Evolutionary conservation across 169 alveolate genomes (phyloP).

Genomic region (Pseudocohnilembus persalinus): DNA sequence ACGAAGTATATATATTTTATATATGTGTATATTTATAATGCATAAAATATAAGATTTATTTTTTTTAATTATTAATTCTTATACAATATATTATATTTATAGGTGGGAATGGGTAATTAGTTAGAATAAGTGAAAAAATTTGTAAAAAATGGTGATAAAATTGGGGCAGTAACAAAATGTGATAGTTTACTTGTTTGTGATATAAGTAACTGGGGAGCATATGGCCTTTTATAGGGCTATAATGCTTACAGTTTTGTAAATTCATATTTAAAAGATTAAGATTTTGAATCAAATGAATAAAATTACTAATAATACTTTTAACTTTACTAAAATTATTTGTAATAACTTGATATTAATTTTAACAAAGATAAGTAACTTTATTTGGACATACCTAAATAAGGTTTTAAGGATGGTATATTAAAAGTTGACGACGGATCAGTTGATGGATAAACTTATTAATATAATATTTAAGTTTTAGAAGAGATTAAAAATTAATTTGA

Average conservation of each 20-base stretch:
- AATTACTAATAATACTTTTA: background rate
- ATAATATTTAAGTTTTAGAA: no score
- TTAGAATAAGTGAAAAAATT: background rate
- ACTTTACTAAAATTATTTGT: no score
- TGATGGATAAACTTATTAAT: no score
- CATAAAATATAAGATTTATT: background rate
- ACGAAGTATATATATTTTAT: background rate
- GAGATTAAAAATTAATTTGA: no score
- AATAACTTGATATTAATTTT: background rate
- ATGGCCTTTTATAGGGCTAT: no score
- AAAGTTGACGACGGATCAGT: no score
- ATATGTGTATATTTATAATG: background rate
- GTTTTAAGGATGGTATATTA: background rate
- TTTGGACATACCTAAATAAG: background rate
- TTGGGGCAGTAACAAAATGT: background rate
- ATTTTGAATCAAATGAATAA: background rate
- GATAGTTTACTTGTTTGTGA: background rate
- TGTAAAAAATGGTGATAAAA: background rate
- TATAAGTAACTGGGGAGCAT: background rate
- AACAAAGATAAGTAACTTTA: background rate
- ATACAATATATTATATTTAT: no score
- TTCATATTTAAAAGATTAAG: background rate
- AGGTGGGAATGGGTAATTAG: background rate
- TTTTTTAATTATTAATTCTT: no score
- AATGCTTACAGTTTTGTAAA: no score